Evolutionary conservation across 441 rosid genomes (phyloP).

Genomic region (Gossypium trilobum): DNA sequence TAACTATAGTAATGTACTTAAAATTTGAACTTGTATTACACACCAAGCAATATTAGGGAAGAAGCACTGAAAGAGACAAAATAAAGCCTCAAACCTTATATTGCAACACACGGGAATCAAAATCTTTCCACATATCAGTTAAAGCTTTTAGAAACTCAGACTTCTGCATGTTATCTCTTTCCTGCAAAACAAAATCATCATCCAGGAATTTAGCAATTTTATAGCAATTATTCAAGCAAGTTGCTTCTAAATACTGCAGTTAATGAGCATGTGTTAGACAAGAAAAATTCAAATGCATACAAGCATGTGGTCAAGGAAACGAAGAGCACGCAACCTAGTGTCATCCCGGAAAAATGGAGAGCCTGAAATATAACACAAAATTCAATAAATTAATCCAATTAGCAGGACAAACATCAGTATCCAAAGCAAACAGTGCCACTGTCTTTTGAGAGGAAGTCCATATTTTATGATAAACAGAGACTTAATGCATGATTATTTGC

Average conservation of each 20-base stretch:
- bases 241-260: background rate
- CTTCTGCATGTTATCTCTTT: slow-evolving; percentile 95
- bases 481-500: background rate
- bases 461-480: background rate
- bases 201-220: background rate
- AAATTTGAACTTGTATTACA: background rate
- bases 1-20: background rate
- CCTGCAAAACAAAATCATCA: slow-evolving; percentile 41
- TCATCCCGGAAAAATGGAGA: slow-evolving; percentile 83
- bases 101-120: slow-evolving; percentile 88
- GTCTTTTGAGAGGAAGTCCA: background rate
- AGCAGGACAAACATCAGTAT: background rate
- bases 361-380: slow-evolving; percentile 39
- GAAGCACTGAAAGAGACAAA: background rate
- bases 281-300: slow-evolving; percentile 41
- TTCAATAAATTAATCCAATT: slow-evolving; percentile 8
- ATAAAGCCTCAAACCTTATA: slow-evolving; percentile 60
- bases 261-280: slow-evolving; percentile 9
- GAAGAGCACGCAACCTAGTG: slow-evolving; percentile 95
- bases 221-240: background rate
- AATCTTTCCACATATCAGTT: slow-evolving; percentile 98
- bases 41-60: background rate
- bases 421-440: background rate
- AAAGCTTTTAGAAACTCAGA: slow-evolving; percentile 93
- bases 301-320: slow-evolving; percentile 96